phyloP scores from a whole-genome alignment of 2,329 filamentous ascomycete genomes.

The Colletotrichum noveboracense region DNA sequence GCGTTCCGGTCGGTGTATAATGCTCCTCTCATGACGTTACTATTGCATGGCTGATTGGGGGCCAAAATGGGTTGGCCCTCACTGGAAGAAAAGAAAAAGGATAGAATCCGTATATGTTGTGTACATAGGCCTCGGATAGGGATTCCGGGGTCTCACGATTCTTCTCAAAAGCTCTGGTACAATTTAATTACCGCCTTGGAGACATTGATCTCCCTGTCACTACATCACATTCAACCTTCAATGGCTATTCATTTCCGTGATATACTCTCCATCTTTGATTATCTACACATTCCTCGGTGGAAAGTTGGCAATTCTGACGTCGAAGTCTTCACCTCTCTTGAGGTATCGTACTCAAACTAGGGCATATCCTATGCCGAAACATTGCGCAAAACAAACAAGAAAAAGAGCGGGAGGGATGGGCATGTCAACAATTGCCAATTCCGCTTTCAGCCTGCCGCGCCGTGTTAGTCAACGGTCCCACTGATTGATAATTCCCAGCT shows the following conservation, averaged over 20 bases:
- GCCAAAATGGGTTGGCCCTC: conserved; percentile 12
- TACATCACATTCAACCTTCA: background rate
- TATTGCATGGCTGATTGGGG: conserved; percentile 16
- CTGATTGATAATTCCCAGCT: background rate
- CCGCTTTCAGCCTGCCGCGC: background rate
- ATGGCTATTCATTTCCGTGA: background rate
- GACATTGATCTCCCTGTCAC: conserved; percentile 3
- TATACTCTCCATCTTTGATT: background rate
- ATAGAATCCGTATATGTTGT: conserved; percentile 15
- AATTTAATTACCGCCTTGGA: conserved; percentile 18
- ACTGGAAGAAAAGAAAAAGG: conserved; percentile 15
- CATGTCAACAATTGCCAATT: background rate
- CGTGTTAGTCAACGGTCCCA: conserved; percentile 12
- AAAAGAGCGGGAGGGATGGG: background rate
- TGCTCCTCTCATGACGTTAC: conserved; percentile 51
- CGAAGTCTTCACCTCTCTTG: background rate
- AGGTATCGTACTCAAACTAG: conserved; percentile 1
- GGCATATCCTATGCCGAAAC: background rate
- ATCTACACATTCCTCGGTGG: background rate
- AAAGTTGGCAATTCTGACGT: background rate
- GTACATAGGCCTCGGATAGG: conserved; percentile 12
- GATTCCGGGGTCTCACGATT: background rate
- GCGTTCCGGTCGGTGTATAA: conserved; percentile 41
- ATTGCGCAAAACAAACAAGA: background rate
- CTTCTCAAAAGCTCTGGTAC: conserved; percentile 6